Evolutionary conservation across 768 basidiomycete genomes (phyloP), one percentile per base, ranked within the genome.

Genomic region (Mycena capillaripes): DNA sequence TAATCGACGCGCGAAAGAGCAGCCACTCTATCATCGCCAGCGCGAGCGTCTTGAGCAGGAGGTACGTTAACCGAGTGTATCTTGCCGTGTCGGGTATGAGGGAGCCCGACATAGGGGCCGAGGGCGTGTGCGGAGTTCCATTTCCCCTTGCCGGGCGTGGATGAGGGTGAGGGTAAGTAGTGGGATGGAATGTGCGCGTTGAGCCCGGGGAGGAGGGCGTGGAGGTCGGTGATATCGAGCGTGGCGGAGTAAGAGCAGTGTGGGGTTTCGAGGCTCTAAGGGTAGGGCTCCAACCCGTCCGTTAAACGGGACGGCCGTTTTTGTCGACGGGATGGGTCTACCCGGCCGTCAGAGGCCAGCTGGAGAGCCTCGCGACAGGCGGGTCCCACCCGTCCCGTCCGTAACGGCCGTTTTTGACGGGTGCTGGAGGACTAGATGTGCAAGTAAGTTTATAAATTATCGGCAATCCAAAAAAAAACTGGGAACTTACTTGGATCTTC

Each of bases 221-320:
- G 87, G 30, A 96, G 82, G 1, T 86, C 85, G 0, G 95, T 96
- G 44, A 96, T 82, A 77, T 96, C 95, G 16, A 96, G 81, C 0
- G 88, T 90, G 0, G 93, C 92, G 3, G 93, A 89, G 77, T 95
- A 96, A 87, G 94, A 93, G 73, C 97, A 97, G 77, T 93, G 93
- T 21, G 95, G 95, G 74, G 96, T 93, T 76, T 93, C 90, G 63
- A 97, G 86, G 76, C 95, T 95, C 95, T 95, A n/a, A n/a, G n/a
- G n/a, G n/a, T n/a, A n/a, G n/a, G n/a, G n/a, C n/a, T n/a, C n/a
- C n/a, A n/a, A n/a, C n/a, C n/a, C n/a, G n/a, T n/a, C n/a, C n/a
- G n/a, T n/a, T n/a, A n/a, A n/a, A n/a, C n/a, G n/a, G n/a, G n/a
- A n/a, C n/a, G n/a, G n/a, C n/a, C n/a, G n/a, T n/a, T n/a, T n/a